Percentiles rank a stretch among this genome's conserved stretches.
These are phyloP conservation scores for Glebionis coronaria DNA, from an alignment of 129 eudicot species.

Conservation along the genomic window DNA sequence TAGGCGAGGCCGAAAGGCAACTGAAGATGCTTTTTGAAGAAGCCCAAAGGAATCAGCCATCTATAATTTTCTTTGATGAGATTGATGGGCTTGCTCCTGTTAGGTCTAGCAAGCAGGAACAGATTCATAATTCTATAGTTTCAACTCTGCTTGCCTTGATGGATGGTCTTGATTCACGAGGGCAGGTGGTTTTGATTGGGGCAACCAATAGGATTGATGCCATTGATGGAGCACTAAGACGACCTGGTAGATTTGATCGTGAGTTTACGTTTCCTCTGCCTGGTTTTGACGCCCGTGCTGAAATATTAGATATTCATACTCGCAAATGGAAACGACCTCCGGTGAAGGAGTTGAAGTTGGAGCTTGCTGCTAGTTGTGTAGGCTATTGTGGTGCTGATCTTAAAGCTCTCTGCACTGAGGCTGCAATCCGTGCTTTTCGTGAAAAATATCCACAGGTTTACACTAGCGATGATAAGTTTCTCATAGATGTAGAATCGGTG, in stretches of 20 bases:
- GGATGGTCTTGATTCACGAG: constrained; percentile 99
- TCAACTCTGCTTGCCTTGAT: constrained; percentile 95
- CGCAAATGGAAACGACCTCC: constrained; percentile 98
- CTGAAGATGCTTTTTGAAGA: constrained; percentile 91
- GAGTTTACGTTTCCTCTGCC: constrained; percentile 94
- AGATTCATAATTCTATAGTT: constrained; percentile 96
- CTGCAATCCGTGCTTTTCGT: constrained; percentile 98
- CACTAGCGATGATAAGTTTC: constrained; percentile 94
- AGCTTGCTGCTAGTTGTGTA: constrained; percentile 99
- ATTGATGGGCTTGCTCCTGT: constrained; percentile 99
- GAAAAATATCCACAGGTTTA: constrained; percentile 98
- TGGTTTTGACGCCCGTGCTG: constrained; percentile 97
- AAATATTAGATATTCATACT: constrained; percentile 89
- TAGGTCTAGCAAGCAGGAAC: constrained; percentile 98
- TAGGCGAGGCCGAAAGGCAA: constrained; percentile 98
- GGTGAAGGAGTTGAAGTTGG: constrained; percentile 59
- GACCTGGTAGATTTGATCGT: constrained; percentile 98
- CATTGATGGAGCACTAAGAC: constrained; percentile 94
- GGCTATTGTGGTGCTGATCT: constrained; percentile 99
- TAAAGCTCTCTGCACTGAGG: constrained; percentile 96
- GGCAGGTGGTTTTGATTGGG: constrained; percentile 96
- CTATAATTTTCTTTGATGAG: constrained; percentile 95
- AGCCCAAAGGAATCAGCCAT: constrained; percentile 98
- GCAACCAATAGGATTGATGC: constrained; percentile 98
- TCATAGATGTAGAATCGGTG: constrained; percentile 91